These are phyloP conservation scores for Botrytis byssoidea DNA, from an alignment of 2,329 filamentous ascomycete genomes.

Conservation along the genomic window DNA sequence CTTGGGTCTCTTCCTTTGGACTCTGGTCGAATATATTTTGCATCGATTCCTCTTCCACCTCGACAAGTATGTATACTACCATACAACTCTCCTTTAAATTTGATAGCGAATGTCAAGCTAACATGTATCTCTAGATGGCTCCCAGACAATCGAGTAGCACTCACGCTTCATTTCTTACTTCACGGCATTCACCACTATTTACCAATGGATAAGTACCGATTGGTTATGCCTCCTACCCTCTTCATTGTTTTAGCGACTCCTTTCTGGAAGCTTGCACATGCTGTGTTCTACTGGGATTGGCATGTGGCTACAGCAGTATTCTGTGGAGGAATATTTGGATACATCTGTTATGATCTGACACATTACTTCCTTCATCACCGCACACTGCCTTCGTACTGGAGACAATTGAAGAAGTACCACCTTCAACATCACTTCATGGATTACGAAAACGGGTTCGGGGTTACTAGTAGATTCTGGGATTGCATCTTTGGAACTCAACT, in stretches of 20 bases:
- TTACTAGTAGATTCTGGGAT: slow-evolving; percentile 97
- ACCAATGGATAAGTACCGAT: slow-evolving; percentile 96
- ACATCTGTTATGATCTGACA: slow-evolving; percentile 93
- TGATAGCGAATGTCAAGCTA: slow-evolving; percentile 28
- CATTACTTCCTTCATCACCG: slow-evolving; percentile 98
- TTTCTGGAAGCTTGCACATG: slow-evolving; percentile 89
- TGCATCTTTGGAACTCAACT: slow-evolving; percentile 87
- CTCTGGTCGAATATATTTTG: slow-evolving; percentile 81
- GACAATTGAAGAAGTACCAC: slow-evolving; percentile 93
- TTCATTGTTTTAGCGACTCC: slow-evolving; percentile 81
- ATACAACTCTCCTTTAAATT: not conserved
- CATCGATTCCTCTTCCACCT: slow-evolving; percentile 94
- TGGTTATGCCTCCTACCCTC: slow-evolving; percentile 93
- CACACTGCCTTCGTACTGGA: slow-evolving; percentile 87
- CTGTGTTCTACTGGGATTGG: slow-evolving; percentile 82
- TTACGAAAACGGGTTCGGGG: slow-evolving; percentile 95
- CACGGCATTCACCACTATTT: slow-evolving; percentile 98
- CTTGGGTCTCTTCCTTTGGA: slow-evolving; percentile 78
- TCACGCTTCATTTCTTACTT: slow-evolving; percentile 88
- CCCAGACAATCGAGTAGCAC: slow-evolving; percentile 83
- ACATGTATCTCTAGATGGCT: slow-evolving; percentile 60
- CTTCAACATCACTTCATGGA: slow-evolving; percentile 97
- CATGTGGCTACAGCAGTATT: slow-evolving; percentile 73
- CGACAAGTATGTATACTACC: slow-evolving; percentile 65
- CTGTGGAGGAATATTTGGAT: slow-evolving; percentile 91